Conservation (phyloP, 305 asterid genomes). For the Fraxinus dipetala region DNA sequence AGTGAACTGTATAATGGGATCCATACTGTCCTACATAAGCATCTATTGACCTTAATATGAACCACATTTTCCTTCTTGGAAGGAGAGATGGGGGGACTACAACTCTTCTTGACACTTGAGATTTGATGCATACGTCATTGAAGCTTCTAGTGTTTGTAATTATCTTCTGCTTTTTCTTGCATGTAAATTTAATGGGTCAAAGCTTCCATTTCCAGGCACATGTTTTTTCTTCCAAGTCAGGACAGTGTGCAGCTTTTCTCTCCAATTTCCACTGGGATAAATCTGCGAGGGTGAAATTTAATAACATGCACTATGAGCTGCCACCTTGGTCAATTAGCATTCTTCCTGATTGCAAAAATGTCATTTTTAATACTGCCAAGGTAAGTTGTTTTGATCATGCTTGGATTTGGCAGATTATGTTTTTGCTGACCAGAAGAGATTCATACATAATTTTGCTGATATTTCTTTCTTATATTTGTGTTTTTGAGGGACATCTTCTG, state of each 20-base stretch:
- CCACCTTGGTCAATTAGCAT: conserved; percentile 98
- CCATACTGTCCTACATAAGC: background rate
- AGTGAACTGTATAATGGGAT: background rate
- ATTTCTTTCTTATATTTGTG: background rate
- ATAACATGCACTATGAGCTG: conserved; percentile 53
- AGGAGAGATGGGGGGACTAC: background rate
- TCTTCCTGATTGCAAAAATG: conserved; percentile 80
- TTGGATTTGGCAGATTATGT: background rate
- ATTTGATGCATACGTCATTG: background rate
- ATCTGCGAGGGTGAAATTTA: conserved; percentile 67
- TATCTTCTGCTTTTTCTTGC: background rate
- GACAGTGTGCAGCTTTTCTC: conserved; percentile 85
- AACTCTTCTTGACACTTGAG: background rate
- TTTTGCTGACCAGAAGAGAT: background rate
- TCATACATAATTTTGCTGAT: background rate
- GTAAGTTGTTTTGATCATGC: conserved; percentile 38
- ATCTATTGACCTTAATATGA: background rate
- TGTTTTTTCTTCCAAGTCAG: conserved; percentile 54
- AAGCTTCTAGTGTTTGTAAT: background rate
- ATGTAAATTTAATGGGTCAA: background rate
- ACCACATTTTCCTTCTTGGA: background rate
- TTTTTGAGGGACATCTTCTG: background rate
- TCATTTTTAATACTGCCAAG: conserved; percentile 70
- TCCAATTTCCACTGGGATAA: conserved; percentile 62
- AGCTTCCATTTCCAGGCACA: conserved; percentile 53